These are phyloP conservation scores for Fragaria ananassa DNA, from an alignment of 306 rosid species.

Conservation along the genomic window DNA sequence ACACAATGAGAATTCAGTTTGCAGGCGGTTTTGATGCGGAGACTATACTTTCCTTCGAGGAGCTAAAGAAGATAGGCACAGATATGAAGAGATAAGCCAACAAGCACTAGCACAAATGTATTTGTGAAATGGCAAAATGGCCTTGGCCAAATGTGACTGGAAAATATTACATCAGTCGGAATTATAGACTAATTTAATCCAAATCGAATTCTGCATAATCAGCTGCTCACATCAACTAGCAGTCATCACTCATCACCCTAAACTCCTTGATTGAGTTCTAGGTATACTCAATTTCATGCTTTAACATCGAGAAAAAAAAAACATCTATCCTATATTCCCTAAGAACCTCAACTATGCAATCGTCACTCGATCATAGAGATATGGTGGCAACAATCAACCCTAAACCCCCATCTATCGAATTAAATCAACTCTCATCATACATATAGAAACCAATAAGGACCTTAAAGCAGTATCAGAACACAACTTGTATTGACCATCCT, in stretches of 20 bases:
- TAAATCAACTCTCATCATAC: neutral
- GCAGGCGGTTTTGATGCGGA: constrained; percentile 90
- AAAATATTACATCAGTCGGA: neutral
- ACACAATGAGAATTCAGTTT: constrained; percentile 47
- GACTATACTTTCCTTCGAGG: constrained; percentile 53
- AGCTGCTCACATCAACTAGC: neutral
- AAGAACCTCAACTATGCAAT: neutral
- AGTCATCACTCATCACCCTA: neutral
- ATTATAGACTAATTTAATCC: neutral
- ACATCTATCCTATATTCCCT: neutral
- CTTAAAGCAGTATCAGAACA: neutral
- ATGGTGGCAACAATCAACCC: neutral
- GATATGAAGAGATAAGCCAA: neutral
- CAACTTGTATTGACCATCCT: neutral
- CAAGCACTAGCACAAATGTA: constrained; percentile 2
- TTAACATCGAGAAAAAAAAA: neutral
- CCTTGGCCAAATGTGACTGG: neutral
- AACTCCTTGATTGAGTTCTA: neutral
- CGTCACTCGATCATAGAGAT: neutral
- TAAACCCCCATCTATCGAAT: neutral
- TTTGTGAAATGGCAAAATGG: neutral
- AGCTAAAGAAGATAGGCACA: constrained; percentile 52
- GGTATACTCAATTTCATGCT: neutral
- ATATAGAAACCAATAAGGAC: neutral
- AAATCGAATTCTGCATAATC: neutral